Conservation (phyloP, 306 rosid genomes). For the Gleditsia sinensis region DNA sequence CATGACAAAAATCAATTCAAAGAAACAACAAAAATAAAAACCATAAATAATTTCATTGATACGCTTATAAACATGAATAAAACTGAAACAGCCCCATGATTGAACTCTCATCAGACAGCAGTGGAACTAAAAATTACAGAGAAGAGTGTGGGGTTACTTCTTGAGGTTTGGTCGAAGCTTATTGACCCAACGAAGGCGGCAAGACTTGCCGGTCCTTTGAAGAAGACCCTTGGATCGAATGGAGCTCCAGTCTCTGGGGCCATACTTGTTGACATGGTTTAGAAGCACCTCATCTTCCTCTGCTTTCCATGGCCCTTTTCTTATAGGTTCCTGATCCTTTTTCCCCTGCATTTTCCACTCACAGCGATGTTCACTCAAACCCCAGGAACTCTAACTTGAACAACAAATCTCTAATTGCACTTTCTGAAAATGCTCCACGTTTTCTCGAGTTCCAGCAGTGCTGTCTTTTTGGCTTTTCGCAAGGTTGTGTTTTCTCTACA, state of each 20-base stretch:
- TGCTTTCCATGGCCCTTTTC: slow-evolving; percentile 82
- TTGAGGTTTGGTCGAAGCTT: slow-evolving; percentile 91
- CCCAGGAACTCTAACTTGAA: not conserved
- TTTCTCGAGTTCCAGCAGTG: not conserved
- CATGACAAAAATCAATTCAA: not conserved
- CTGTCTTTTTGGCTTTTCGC: not conserved
- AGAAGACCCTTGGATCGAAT: slow-evolving; percentile 98
- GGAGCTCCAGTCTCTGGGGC: slow-evolving; percentile 98
- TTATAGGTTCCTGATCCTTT: slow-evolving; percentile 54
- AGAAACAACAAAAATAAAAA: not conserved
- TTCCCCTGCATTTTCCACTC: slow-evolving; percentile 53
- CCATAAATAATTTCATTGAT: not conserved
- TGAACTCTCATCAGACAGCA: slow-evolving; percentile 7
- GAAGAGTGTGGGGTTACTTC: slow-evolving; percentile 42
- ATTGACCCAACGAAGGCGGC: slow-evolving; percentile 99
- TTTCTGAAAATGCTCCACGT: slow-evolving; percentile 8
- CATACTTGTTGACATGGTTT: slow-evolving; percentile 69
- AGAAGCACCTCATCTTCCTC: slow-evolving; percentile 80
- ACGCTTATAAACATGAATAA: not conserved
- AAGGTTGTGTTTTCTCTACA: not conserved
- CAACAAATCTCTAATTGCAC: not conserved
- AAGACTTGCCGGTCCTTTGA: slow-evolving; percentile 84
- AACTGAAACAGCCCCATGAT: not conserved
- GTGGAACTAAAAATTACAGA: not conserved
- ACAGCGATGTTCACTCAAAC: not conserved